Evolutionary conservation across 192 early-diverging fungal genomes (phyloP), one percentile per base, ranked within the genome.

Genomic region (Podila minutissima): DNA sequence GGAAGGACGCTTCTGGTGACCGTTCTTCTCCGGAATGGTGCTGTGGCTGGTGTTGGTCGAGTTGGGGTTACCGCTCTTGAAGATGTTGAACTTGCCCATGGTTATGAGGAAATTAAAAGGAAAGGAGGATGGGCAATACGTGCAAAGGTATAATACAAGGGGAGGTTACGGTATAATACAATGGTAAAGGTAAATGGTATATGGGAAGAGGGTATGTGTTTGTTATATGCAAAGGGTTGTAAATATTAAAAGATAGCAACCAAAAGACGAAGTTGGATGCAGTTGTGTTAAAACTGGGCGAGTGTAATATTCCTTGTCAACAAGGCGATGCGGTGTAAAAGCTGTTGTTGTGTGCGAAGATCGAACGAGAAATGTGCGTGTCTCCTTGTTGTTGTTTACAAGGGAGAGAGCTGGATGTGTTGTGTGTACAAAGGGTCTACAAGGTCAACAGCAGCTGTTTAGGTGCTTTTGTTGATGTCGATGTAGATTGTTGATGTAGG

Each of bases 251-350:
- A 26, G 24, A 55, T 55, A 55, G 53, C 24, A 26, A 55, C 20
- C 20, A 24, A 55, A 46, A 15, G 41, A 46, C 41, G 41, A 46
- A 13, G 15, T 46, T 46, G 41, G 41, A 55, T 55, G 53, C 53
- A 55, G 53, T 55, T 55, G 20, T 55, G 24, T 66, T 38, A n/a
- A 24, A 28, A 48, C 8, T 20, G 48, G 32, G 49, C 50, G 31
- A 63, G 74, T 9, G 53, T 64, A 26, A 5, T 29, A 22, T 24
- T 66, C 75, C 75, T 78, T 78, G 75, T 50, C 35, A 66, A 71
- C 75, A 78, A 78, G 75, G 71, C 75, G 68, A 76, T 70, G 68
- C 62, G 28, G 63, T 31, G 61, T 26, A 64, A 32, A 6, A n/a
- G 38, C 37, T 37, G 22, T 51, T 37, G 22, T 33, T 15, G 29